Evolutionary conservation across 306 rosid genomes (phyloP).

Genomic region (Cicer pinnatifidum): DNA sequence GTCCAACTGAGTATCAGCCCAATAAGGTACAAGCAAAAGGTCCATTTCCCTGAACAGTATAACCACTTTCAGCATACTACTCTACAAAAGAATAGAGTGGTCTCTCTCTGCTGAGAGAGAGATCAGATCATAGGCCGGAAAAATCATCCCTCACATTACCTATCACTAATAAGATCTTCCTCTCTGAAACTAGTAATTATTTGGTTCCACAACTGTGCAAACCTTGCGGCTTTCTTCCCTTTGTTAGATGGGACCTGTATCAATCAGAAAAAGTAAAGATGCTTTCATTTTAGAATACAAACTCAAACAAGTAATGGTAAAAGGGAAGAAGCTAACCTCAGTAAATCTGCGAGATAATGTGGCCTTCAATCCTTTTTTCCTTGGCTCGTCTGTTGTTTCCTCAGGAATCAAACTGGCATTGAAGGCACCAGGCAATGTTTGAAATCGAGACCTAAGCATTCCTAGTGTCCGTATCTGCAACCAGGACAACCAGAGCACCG

Average conservation of each 20-base stretch:
- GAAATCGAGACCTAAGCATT: constrained; percentile 96
- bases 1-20: constrained; percentile 93
- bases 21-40: constrained; percentile 97
- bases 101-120: neutral
- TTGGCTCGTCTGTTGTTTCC: constrained; percentile 71
- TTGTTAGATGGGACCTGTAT: constrained; percentile 68
- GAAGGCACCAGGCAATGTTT: constrained; percentile 91
- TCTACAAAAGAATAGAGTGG: constrained; percentile 16
- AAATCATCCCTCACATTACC: constrained; percentile 52
- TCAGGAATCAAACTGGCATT: constrained; percentile 79
- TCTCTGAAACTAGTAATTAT: constrained; percentile 91
- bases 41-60: constrained; percentile 77
- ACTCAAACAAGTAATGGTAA: constrained; percentile 27
- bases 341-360: constrained; percentile 71
- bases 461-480: constrained; percentile 94
- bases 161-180: constrained; percentile 88
- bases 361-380: constrained; percentile 92
- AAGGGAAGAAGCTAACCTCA: constrained; percentile 45
- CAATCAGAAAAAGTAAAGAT: constrained; percentile 11
- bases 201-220: constrained; percentile 98
- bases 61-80: constrained; percentile 45
- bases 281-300: constrained; percentile 17
- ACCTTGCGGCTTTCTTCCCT: constrained; percentile 88
- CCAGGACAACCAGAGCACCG: constrained; percentile 38
- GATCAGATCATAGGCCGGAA: constrained; percentile 30